Evolutionary conservation across 2,329 filamentous ascomycete species (phyloP), one percentile per base, ranked within the genome.

Genomic region (Fusarium pseudograminearum): DNA sequence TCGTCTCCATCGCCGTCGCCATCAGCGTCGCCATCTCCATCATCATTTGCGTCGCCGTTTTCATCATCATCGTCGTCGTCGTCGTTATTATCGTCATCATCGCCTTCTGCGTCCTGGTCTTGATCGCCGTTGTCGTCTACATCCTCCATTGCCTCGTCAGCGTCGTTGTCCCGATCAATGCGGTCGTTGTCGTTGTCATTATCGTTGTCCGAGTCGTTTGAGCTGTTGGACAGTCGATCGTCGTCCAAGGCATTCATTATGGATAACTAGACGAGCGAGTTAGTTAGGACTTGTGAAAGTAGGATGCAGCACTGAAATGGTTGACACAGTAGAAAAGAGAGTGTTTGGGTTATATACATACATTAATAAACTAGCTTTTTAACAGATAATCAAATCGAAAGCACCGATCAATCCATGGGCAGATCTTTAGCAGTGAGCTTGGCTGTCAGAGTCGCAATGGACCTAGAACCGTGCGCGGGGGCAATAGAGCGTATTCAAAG

Each of bases 111-210:
- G 46, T 79, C 76, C 16, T 56, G 53, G 24, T 56, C 53, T 26
- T 58, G 55, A 20, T 80, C 78, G 11, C 82, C 80, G 22, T 76
- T 79, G 24, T 82, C 80, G 16, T 83, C 81, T 26, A 74, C 80
- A 50, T 83, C 83, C 45, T 89, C 86, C 85, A 89, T 88, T 36
- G 86, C 80, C 73, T 89, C 86, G 71, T 89, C 87, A 59, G 82
- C 83, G 57, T 88, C 86, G 69, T 80, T 76, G 11, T 78, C 76
- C 28, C 69, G 68, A 36, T 79, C 76, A 56, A 64, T 58, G 24
- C 70, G 67, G 24, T 76, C 73, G 60, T 88, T 86, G 71, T 80
- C 76, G 8, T 78, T 76, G n/a, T 71, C 67, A 26, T 79, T 62
- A 26, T 76, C 73, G 22, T 76, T 77, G 36, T 81, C 79, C 11